Conservation (phyloP, 2,329 filamentous ascomycete species). For the Lithohypha guttulata region DNA sequence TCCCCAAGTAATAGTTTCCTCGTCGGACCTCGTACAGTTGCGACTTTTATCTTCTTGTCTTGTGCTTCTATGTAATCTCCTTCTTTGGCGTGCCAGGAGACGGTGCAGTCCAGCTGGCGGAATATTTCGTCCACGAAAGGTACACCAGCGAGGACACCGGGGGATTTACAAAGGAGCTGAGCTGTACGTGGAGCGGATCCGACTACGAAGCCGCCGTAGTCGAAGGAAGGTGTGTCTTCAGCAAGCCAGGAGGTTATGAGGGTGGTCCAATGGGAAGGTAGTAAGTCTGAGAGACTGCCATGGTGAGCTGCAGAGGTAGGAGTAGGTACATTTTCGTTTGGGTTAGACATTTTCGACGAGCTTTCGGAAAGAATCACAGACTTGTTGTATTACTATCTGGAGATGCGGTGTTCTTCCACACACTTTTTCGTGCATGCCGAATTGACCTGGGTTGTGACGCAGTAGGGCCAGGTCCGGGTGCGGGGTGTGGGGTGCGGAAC, state of each 20-base stretch:
- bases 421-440: too few relatives aligned
- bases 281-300: slow-evolving; percentile 19
- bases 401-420: too few relatives aligned
- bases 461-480: too few relatives aligned
- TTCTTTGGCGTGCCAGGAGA: slow-evolving; percentile 77
- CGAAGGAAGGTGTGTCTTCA: slow-evolving; percentile 92
- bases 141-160: slow-evolving; percentile 75
- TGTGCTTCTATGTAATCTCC: slow-evolving; percentile 57
- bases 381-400: too few relatives aligned
- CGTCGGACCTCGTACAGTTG: slow-evolving; percentile 76
- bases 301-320: slow-evolving; percentile 15
- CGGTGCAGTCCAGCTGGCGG: slow-evolving; percentile 74
- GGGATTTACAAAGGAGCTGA: slow-evolving; percentile 58
- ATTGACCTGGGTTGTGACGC: too few relatives aligned
- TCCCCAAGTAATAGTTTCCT: slow-evolving; percentile 81
- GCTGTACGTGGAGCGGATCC: slow-evolving; percentile 56
- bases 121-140: slow-evolving; percentile 97
- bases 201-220: slow-evolving; percentile 95
- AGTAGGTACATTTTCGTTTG: slow-evolving; percentile 11
- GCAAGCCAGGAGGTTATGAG: slow-evolving; percentile 59
- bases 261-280: slow-evolving; percentile 22
- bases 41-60: slow-evolving; percentile 53
- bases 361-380: too few relatives aligned
- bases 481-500: too few relatives aligned
- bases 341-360: too few relatives aligned